These are phyloP conservation scores for Juncus effusus DNA, from an alignment of 176 grass and related monocot genomes.

Conservation along the genomic window DNA sequence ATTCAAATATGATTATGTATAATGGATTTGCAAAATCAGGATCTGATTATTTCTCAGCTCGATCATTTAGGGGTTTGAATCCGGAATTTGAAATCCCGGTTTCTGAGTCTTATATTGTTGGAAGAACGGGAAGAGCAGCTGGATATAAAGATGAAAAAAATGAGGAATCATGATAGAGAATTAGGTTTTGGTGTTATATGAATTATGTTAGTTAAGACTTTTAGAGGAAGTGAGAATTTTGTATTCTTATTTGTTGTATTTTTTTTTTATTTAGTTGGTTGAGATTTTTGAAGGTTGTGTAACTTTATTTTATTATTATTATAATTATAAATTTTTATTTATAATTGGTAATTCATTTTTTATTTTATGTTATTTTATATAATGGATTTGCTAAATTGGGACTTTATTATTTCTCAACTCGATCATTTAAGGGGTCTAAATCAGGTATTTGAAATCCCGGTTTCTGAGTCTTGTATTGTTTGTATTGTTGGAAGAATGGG, in stretches of 20 bases:
- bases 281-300: too few relatives aligned
- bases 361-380: conserved; percentile 45
- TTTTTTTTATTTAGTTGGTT: too few relatives aligned
- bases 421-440: conserved; percentile 65
- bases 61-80: conserved; percentile 62
- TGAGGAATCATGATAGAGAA: background rate
- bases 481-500: conserved; percentile 53
- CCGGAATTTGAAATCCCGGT: conserved; percentile 42
- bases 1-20: conserved; percentile 54
- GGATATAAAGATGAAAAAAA: conserved; percentile 55
- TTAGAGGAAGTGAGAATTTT: too few relatives aligned
- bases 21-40: conserved; percentile 68
- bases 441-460: conserved; percentile 38
- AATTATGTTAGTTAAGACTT: too few relatives aligned
- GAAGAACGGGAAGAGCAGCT: conserved; percentile 63
- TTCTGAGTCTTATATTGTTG: conserved; percentile 46
- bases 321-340: too few relatives aligned
- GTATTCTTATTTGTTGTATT: too few relatives aligned
- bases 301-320: too few relatives aligned
- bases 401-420: conserved; percentile 61
- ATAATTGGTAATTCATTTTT: too few relatives aligned
- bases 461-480: conserved; percentile 41
- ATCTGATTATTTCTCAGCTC: conserved; percentile 63
- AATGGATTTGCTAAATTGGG: conserved; percentile 67
- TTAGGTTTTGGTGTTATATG: too few relatives aligned